Percentiles rank a stretch among this genome's conserved stretches.
phyloP scores from a whole-genome alignment of 75 land plant species.

The Pinus tabuliformis region DNA sequence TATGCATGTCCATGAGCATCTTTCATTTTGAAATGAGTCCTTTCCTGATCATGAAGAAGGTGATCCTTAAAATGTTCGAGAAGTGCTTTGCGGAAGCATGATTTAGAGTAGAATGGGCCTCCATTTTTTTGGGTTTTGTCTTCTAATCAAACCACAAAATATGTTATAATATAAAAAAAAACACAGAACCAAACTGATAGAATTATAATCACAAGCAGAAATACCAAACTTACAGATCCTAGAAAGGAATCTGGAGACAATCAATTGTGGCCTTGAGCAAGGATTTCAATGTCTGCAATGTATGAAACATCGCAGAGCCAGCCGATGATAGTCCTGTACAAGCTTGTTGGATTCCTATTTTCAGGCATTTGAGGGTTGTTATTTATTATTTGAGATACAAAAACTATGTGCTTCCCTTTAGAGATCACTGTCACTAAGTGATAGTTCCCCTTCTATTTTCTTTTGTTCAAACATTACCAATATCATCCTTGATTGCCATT shows the following conservation, averaged over 20 bases:
- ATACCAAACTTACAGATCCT: not conserved
- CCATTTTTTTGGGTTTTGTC: not conserved
- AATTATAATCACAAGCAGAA: not conserved
- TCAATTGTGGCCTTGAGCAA: not conserved
- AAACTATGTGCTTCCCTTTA: too few species aligned
- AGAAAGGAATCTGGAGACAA: not conserved
- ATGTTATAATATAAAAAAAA: not conserved
- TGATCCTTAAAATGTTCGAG: slow-evolving; percentile 25
- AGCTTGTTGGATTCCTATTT: too few species aligned
- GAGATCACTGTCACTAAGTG: too few species aligned
- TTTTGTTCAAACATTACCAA: too few species aligned
- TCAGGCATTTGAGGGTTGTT: too few species aligned
- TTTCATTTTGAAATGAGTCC: slow-evolving; percentile 37
- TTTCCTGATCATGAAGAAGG: slow-evolving; percentile 36
- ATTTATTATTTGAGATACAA: too few species aligned
- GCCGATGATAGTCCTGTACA: not conserved
- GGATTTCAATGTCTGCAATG: not conserved
- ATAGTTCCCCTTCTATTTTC: too few species aligned
- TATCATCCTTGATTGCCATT: too few species aligned
- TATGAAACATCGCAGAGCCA: slow-evolving; percentile 6
- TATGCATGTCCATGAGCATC: slow-evolving; percentile 39
- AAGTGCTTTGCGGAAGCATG: slow-evolving; percentile 28
- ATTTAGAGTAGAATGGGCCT: slow-evolving; percentile 11
- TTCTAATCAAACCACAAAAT: not conserved
- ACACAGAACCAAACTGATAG: not conserved